A percentile compares a stretch with the other conserved stretches of the same genome.
phyloP scores from a whole-genome alignment of 2,329 filamentous ascomycete genomes.

The Fusarium irregulare region DNA sequence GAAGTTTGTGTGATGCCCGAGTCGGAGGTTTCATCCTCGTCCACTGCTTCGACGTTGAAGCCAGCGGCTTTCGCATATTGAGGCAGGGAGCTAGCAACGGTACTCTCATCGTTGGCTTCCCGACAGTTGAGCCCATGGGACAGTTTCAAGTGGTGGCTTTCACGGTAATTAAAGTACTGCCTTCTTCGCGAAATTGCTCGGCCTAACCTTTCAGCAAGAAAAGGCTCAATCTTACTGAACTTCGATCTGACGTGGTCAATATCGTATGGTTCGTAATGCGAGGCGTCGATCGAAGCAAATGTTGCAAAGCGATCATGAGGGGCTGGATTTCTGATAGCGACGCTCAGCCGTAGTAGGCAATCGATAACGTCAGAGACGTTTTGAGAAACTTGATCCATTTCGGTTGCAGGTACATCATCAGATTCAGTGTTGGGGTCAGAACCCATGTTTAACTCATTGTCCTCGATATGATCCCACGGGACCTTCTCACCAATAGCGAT shows the following conservation, averaged over 20 bases:
- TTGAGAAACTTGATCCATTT: not conserved
- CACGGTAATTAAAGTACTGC: slow-evolving; percentile 20
- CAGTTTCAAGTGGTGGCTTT: not conserved
- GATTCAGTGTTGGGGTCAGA: no score
- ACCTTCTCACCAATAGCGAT: not conserved
- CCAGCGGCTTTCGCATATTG: accelerated
- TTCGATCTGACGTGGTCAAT: not conserved
- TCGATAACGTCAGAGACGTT: not conserved
- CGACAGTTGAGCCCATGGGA: accelerated
- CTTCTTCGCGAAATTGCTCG: not conserved
- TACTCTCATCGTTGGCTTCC: not conserved
- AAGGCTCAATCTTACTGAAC: accelerated
- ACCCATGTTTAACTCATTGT: not conserved
- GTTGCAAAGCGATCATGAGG: slow-evolving; percentile 17
- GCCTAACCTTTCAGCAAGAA: not conserved
- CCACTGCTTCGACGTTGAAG: accelerated
- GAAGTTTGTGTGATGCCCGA: not conserved
- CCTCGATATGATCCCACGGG: not conserved
- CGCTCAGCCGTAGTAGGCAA: not conserved
- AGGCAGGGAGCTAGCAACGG: not conserved
- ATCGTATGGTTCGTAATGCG: slow-evolving; percentile 4
- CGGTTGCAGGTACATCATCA: not conserved
- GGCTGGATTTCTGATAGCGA: slow-evolving; percentile 12
- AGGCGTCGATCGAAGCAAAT: accelerated
- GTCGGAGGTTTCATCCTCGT: not conserved